Base-by-base conservation (phyloP, 257 asterid species). In the Craterostigma plantagineum region DNA sequence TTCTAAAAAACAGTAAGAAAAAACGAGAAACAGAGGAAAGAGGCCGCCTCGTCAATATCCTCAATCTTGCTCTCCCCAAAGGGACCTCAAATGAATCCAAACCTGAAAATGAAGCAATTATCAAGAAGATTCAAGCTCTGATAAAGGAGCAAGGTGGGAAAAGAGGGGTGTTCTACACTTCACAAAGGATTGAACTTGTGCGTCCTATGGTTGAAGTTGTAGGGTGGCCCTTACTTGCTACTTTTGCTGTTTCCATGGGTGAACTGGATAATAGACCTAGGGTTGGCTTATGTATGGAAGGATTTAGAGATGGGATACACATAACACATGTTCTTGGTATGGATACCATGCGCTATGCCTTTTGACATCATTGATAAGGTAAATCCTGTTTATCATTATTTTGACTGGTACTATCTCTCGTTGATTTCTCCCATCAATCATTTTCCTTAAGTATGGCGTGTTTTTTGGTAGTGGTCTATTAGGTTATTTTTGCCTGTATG, bases 151-250 rank as follows among this genome's bases (percentile, higher is more conserved):
- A 80, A 56, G 75, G 68, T 48, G 73, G 74, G 33, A 77, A 73
- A 55, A 60, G 67, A 49, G 92, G 91, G 42, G 73, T 73, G 45
- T 90, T 83, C 62, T 77, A 77, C 70, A 75, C 82, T 62, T 78
- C 99, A 10, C 68, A 73, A 23, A 71, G 75, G 68, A 75, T 69
- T 58, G 95, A 90, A 62, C 92, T 83, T 49, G 70, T 79, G 49
- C 60, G 80, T 16, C 96, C 92, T 23, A 80, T 90, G 94, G 77
- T 80, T 30, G 99, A 90, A 71, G 76, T 74, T 62, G 77, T 83
- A 35, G 99, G 94, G 37, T 90, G 99, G 99, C 91, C 99, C 33
- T 64, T 90, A 58, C 94, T 90, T 58, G 99, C 99, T 59, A 90
- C 87, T 39, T 83, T 77, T 66, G 70, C 99, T 49, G 99, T 83